Conservation (phyloP, 1,284 basidiomycete genomes). For the Puccinia triticina region DNA sequence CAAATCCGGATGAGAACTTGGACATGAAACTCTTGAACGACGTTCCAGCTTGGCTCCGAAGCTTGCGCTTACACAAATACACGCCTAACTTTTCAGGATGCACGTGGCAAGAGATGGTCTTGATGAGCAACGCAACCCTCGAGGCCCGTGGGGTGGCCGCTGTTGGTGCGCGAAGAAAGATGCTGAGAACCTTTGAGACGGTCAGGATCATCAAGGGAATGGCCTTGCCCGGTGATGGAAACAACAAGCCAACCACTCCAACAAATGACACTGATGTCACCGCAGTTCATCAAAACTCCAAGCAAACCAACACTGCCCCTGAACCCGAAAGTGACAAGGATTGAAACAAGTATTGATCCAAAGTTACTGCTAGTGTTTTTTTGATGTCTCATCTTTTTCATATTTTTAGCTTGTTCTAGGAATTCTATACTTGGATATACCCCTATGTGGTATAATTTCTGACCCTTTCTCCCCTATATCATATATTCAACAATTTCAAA, state of each 20-base stretch:
- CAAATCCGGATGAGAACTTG: slow-evolving; percentile 73
- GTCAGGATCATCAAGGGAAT: slow-evolving; percentile 60
- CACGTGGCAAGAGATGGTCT: slow-evolving; percentile 91
- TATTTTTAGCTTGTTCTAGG: not conserved
- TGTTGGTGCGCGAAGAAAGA: slow-evolving; percentile 91
- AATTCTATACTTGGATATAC: not conserved
- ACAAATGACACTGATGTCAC: not conserved
- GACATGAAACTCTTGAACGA: slow-evolving; percentile 84
- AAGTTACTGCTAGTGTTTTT: not conserved
- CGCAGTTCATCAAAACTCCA: not conserved
- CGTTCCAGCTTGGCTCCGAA: slow-evolving; percentile 87
- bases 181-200: slow-evolving; percentile 66
- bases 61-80: slow-evolving; percentile 88
- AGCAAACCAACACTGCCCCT: not conserved
- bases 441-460: not conserved
- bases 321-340: slow-evolving; percentile 20
- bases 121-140: slow-evolving; percentile 83
- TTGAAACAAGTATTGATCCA: not conserved
- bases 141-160: slow-evolving; percentile 93
- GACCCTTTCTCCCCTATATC: not conserved
- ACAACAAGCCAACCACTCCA: not conserved
- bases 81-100: slow-evolving; percentile 92
- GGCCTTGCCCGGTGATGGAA: slow-evolving; percentile 52
- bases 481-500: no score
- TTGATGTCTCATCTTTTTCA: not conserved